Conservation (phyloP, 345 rosid genomes). For the Salix brachista region DNA sequence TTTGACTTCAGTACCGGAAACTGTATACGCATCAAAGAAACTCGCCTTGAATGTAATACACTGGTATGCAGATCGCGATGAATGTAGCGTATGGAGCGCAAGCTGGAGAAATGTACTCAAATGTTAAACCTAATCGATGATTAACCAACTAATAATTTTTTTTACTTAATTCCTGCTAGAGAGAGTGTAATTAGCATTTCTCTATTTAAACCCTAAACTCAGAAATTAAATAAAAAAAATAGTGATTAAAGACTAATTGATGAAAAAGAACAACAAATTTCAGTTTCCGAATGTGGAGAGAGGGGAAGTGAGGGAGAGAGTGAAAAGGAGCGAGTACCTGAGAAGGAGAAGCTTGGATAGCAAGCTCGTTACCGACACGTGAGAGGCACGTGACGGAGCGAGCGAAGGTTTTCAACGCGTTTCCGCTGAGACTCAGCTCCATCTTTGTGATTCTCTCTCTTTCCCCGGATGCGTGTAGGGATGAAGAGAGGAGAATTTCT, state of each 20-base stretch:
- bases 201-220: no score
- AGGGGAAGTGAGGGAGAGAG: not conserved
- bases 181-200: no score
- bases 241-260: not conserved
- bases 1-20: constrained; percentile 52
- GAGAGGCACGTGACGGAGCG: constrained; percentile 74
- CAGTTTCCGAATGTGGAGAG: not conserved
- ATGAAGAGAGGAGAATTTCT: no score
- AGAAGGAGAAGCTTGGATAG: constrained; percentile 62
- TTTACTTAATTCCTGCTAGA: no score
- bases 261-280: not conserved
- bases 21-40: constrained; percentile 60
- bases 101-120: constrained; percentile 31
- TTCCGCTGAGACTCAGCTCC: constrained; percentile 77
- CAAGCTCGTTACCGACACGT: constrained; percentile 84
- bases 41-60: constrained; percentile 54
- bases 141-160: no score
- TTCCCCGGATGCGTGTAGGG: not conserved
- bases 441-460: constrained; percentile 21
- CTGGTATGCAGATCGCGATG: constrained; percentile 76
- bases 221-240: no score
- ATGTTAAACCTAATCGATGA: no score
- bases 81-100: constrained; percentile 64
- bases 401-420: constrained; percentile 70
- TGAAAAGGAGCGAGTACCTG: constrained; percentile 40